Evolutionary conservation across 2,329 filamentous ascomycete genomes (phyloP).

Genomic region (Hypoxylon sp.): DNA sequence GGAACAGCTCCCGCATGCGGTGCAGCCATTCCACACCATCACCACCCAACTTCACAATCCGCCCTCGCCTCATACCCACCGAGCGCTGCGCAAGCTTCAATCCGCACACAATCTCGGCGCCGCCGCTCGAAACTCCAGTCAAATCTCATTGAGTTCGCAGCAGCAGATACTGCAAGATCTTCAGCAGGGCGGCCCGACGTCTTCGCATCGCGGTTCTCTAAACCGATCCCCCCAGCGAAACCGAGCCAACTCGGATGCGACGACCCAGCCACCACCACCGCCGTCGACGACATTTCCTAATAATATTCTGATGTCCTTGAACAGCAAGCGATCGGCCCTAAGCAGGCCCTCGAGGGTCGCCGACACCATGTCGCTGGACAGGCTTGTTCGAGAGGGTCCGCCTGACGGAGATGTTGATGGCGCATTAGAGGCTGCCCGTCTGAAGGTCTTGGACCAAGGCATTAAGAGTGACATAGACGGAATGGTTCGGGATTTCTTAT

Average conservation of each 20-base stretch:
- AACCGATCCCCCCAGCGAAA: constrained; percentile 63
- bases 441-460: constrained; percentile 78
- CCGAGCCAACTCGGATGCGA: constrained; percentile 78
- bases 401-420: constrained; percentile 72
- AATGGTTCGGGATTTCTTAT: constrained; percentile 66
- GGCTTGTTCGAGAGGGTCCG: constrained; percentile 82
- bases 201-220: constrained; percentile 48
- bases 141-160: constrained; percentile 69
- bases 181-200: constrained; percentile 47
- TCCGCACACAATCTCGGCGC: constrained; percentile 74
- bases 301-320: constrained; percentile 51
- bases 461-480: constrained; percentile 81
- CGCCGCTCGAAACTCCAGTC: constrained; percentile 56
- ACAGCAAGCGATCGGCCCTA: constrained; percentile 53
- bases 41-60: constrained; percentile 61
- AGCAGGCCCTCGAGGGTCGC: constrained; percentile 58
- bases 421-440: constrained; percentile 74
- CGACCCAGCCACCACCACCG: constrained; percentile 49
- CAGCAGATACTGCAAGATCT: constrained; percentile 62
- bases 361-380: constrained; percentile 72
- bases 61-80: constrained; percentile 70
- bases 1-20: constrained; percentile 40
- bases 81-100: constrained; percentile 76
- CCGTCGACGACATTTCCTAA: constrained; percentile 45
- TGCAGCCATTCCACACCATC: constrained; percentile 45